Base-by-base conservation (phyloP, 345 rosid species). In the Aurinia saxatilis region DNA sequence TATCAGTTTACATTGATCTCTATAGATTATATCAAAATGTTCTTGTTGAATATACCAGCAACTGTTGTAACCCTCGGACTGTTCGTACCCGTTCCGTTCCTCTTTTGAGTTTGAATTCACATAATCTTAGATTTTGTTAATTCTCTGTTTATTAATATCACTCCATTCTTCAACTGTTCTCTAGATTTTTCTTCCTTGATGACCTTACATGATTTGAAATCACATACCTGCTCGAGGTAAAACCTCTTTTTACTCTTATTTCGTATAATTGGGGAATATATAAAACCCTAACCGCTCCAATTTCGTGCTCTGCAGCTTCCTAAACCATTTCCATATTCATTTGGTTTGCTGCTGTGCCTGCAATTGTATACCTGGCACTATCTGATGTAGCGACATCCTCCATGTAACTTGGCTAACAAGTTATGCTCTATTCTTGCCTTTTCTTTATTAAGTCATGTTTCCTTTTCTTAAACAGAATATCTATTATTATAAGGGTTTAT, bases 121-220 rank as follows among this genome's bases (percentile, higher is more conserved):
- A 5, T 41, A 0, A 2, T 34, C 45, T 37, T 23, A 9, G 21
- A 73, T 83, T 67, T 65, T 86, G 84, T 82, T 74, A 82, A 88
- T 70, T 60, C 30, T 59, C 13, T 13, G 12, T 31, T 58, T 1
- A 13, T 31, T 21, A 1, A 67, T 15, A 12, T 14, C 15, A 2
- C 0, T 40, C 29, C 34, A 8, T 35, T 13, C 30, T 56, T 54
- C 21, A 37, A 51, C 40, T n/a, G 54, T 57, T 65, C 53, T 47
- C 41, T 72, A 87, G 99, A 79, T 93, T 93, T 71, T 93, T 90
- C 93, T 93, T 90, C 80, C 78, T 93, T 79, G 99, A 90, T 68
- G 99, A 93, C 65, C 5, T 93, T 27, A 93, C 97, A 7, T 97
- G 97, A 35, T 93, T 93, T 58, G 87, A 90, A 69, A 85, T 90